These are phyloP conservation scores for Starmerella davenportii DNA, from an alignment of 805 yeast species.

Conservation along the genomic window DNA sequence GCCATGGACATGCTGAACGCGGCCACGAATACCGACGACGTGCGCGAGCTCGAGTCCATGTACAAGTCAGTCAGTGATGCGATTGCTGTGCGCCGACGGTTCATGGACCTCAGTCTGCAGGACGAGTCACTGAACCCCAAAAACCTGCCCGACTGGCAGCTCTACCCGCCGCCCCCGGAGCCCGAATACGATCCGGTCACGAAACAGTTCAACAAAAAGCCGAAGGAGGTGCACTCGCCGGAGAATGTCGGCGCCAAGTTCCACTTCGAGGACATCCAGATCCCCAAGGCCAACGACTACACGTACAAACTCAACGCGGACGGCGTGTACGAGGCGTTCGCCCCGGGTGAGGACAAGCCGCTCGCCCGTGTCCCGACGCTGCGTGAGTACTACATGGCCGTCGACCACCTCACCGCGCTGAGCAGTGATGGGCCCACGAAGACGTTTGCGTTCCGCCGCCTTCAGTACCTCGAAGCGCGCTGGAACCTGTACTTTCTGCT, in stretches of 20 bases:
- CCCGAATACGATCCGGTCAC: slow-evolving; percentile 60
- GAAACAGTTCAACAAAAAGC: slow-evolving; percentile 28
- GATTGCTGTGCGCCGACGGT: slow-evolving; percentile 56
- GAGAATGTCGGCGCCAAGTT: slow-evolving; percentile 33
- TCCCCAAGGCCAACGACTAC: slow-evolving; percentile 32
- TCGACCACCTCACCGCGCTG: slow-evolving; percentile 51
- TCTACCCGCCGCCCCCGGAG: slow-evolving; percentile 86
- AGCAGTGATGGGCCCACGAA: slow-evolving; percentile 93
- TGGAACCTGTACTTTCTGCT: slow-evolving; percentile 81
- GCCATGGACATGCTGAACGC: slow-evolving; percentile 12
- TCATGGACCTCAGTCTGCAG: slow-evolving; percentile 56
- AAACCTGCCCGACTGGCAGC: slow-evolving; percentile 50
- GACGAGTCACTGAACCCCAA: slow-evolving; percentile 67
- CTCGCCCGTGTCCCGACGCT: slow-evolving; percentile 55
- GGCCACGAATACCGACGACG: slow-evolving; percentile 10
- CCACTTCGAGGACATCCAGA: slow-evolving; percentile 36
- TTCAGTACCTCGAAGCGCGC: slow-evolving; percentile 87
- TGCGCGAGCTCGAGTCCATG: slow-evolving; percentile 23
- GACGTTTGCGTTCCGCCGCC: slow-evolving; percentile 83
- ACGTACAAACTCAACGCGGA: slow-evolving; percentile 35
- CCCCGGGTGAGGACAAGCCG: slow-evolving; percentile 18
- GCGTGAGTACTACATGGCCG: slow-evolving; percentile 68
- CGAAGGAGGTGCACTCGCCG: slow-evolving; percentile 25
- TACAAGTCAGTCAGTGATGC: slow-evolving; percentile 30
- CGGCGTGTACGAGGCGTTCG: slow-evolving; percentile 52